Evolutionary conservation across 352 stramenopile genomes (phyloP).

Genomic region (Phytophthora macrochlamydospora): DNA sequence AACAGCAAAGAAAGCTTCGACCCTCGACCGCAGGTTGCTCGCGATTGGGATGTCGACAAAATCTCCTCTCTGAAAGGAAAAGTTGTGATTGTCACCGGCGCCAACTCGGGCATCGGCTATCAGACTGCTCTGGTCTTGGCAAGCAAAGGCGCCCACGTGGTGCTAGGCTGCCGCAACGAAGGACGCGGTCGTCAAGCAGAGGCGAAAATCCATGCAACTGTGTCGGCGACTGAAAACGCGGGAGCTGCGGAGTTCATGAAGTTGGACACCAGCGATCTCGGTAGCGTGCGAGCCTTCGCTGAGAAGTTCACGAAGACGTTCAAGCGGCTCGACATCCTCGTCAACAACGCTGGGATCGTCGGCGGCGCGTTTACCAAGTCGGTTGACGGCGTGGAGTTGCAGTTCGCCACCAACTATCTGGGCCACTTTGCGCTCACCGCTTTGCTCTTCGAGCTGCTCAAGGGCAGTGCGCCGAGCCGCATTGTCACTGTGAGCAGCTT

Average conservation of each 20-base stretch:
- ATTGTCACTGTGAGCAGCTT: constrained; percentile 54
- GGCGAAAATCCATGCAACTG: constrained; percentile 12
- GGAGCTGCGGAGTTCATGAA: constrained; percentile 51
- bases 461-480: constrained; percentile 22
- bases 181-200: constrained; percentile 23
- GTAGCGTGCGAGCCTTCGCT: constrained; percentile 49
- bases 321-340: constrained; percentile 50
- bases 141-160: constrained; percentile 35
- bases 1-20: constrained; percentile 9
- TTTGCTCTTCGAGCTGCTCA: constrained; percentile 45
- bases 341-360: constrained; percentile 73
- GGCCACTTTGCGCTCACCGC: constrained; percentile 60
- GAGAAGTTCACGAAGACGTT: constrained; percentile 31
- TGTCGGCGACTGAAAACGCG: background rate
- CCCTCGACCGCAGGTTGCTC: constrained; percentile 8
- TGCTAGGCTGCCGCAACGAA: constrained; percentile 43
- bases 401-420: constrained; percentile 71
- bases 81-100: constrained; percentile 44
- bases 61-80: constrained; percentile 34
- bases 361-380: constrained; percentile 37
- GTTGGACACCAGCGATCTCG: constrained; percentile 48
- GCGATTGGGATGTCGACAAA: constrained; percentile 30
- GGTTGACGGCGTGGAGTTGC: constrained; percentile 45
- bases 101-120: constrained; percentile 47
- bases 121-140: constrained; percentile 41